phyloP scores from a whole-genome alignment of 2,329 filamentous ascomycete species.

The Aspergillus sp. region DNA sequence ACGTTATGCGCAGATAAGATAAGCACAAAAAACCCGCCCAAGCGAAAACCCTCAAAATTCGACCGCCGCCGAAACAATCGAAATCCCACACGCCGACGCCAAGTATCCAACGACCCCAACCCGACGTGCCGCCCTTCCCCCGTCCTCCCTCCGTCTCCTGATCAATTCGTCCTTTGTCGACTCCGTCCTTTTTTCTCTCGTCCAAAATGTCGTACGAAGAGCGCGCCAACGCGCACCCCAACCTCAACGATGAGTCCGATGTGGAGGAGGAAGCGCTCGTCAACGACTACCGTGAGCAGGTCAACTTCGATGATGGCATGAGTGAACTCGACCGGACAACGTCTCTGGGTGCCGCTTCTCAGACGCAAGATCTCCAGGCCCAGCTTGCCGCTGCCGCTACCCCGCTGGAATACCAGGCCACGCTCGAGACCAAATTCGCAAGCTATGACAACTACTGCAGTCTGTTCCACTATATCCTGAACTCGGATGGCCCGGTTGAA shows the following conservation, averaged over 20 bases:
- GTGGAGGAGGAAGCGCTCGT: slow-evolving; percentile 94
- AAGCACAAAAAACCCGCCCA: slow-evolving; percentile 40
- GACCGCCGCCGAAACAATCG: slow-evolving; percentile 28
- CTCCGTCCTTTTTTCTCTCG: slow-evolving; percentile 14
- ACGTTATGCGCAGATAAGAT: slow-evolving; percentile 40
- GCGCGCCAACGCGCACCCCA: slow-evolving; percentile 41
- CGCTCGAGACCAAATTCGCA: slow-evolving; percentile 93
- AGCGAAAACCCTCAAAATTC: slow-evolving; percentile 49
- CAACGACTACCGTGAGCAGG: slow-evolving; percentile 93
- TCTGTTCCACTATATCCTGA: slow-evolving; percentile 97
- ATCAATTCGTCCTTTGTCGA: slow-evolving; percentile 12
- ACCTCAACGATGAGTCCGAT: slow-evolving; percentile 76
- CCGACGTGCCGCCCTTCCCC: slow-evolving; percentile 23
- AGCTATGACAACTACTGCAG: slow-evolving; percentile 99
- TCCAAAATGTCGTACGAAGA: slow-evolving; percentile 46
- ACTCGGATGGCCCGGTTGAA: slow-evolving; percentile 98
- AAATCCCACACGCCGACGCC: slow-evolving; percentile 39
- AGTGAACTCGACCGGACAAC: slow-evolving; percentile 74
- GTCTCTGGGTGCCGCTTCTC: slow-evolving; percentile 67
- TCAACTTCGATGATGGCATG: slow-evolving; percentile 86
- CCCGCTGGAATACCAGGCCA: slow-evolving; percentile 92
- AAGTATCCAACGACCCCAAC: slow-evolving; percentile 16
- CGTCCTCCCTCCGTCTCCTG: slow-evolving; percentile 17
- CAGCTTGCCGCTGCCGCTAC: slow-evolving; percentile 88
- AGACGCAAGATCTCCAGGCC: slow-evolving; percentile 88